Base-by-base conservation (phyloP, 768 basidiomycete genomes). In the Cystoderma amianthinum region DNA sequence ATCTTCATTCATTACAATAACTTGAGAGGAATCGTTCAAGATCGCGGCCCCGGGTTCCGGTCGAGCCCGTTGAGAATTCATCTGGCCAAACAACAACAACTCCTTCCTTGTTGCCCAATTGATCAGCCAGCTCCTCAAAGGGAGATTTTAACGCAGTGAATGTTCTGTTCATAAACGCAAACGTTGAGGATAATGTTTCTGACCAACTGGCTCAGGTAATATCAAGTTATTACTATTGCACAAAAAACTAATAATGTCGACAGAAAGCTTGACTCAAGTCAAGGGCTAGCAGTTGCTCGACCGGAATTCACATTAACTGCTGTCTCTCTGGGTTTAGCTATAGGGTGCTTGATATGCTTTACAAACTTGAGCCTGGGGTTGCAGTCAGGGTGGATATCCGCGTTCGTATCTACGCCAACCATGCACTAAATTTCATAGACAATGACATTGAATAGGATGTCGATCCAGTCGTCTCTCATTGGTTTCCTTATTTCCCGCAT, bases 291-390 rank as follows among this genome's bases (percentile, higher is more conserved):
- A 3, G 46, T 37, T 25, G 53, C 62, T 5, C 67, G 66, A 20
- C 63, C 68, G 17, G 69, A 71, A 51, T 64, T 70, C 42, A 69
- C 69, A 4, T 48, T 66, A 10, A 67, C 62, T 35, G 90, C 93
- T 1, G 82, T 93, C 2, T 35, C 74, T 17, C 69, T 89, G 5
- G 94, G 94, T 1, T 73, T 96, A 17, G 63, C 78, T 10, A 92
- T 95, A 42, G 92, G 93, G 16, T 85, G 85, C 48, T 61, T 94
- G 22, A 71, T 96, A 47, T 93, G 90, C 60, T 91, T 93, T 59
- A 96, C 93, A 20, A 97, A 97, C 57, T 68, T 94, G 38, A 90
- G 85, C 53, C 78, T 90, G 46, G 88, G 89, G 6, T 70, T 93
- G 3, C 87, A 91, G 60, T 89, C 89, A 1, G 89, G 89, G 56